Base-by-base conservation (phyloP, 1,284 basidiomycete species). In the Moniliella sp. region DNA sequence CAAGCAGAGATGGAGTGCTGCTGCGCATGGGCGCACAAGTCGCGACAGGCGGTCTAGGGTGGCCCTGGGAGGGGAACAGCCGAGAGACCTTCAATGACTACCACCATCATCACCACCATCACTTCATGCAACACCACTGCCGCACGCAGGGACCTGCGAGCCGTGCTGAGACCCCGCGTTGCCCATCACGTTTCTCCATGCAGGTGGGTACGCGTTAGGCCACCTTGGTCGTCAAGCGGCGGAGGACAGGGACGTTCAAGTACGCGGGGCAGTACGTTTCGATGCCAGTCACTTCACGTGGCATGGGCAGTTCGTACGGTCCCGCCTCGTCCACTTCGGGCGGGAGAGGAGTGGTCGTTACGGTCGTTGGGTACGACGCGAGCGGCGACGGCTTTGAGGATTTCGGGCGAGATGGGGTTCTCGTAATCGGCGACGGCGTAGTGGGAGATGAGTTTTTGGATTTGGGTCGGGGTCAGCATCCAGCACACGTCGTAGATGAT, bases 401-500 rank as follows among this genome's bases (percentile, higher is more conserved):
- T 59, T 39, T 59, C 56, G 12, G 54, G 55, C 32, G 52, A 56
- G 42, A 59, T 59, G 18, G 56, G 56, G 34, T 59, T 57, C 41
- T 93, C 83, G 61, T 91, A 93, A 65, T 97, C 91, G 29, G 91
- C 91, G 39, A 91, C 86, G 56, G 91, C 88, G 67, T 97, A 97
- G 64, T 91, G 86, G 39, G 78, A 78, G 64, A 88, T 91, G 72
- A 93, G 82, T 56, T 88, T 79, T 66, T 97, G 91, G 50, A 99
- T 97, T 63, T 99, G 91, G 59, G 88, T 88, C 0, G 91, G 91
- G 38, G 84, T 94, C 33, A 99, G 69, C 76, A 99, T 97, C 91
- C 91, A 97, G 69, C 86, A 97, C 34, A 97, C 88, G 59, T 91
- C 62, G 42, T 93, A 97, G 50, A 94, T 88, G 50, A 97, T 94